Percentiles rank a stretch among this genome's conserved stretches.
Conservation (phyloP, 345 rosid genomes). For the Lepidium didymum region DNA sequence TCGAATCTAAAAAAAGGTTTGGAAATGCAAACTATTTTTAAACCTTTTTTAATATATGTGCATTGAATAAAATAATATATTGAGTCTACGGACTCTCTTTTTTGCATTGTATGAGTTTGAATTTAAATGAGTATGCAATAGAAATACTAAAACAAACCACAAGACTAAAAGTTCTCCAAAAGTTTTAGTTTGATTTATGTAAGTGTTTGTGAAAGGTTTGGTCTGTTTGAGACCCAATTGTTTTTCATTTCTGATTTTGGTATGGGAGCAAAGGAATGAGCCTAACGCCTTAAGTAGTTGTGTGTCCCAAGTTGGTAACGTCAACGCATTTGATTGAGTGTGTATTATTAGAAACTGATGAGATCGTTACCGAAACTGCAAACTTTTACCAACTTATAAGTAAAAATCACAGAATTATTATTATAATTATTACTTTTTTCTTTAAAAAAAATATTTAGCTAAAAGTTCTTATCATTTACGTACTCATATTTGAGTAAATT, state of each 20-base stretch:
- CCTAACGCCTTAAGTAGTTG: background rate
- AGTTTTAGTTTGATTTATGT: background rate
- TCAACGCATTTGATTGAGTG: slow-evolving; percentile 4
- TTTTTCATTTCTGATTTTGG: background rate
- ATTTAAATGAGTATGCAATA: too few relatives aligned
- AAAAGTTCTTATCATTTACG: background rate
- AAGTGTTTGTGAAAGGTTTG: background rate
- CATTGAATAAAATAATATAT: background rate
- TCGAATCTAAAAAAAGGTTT: too few relatives aligned
- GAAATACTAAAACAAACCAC: too few relatives aligned
- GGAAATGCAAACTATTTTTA: too few relatives aligned
- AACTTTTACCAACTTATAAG: background rate
- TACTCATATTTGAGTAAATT: background rate
- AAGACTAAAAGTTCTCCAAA: background rate
- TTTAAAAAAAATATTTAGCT: background rate
- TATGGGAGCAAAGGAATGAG: slow-evolving; percentile 1
- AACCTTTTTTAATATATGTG: too few relatives aligned
- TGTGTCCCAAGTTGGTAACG: slow-evolving; percentile 14
- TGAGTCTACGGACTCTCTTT: background rate
- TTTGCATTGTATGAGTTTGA: too few relatives aligned
- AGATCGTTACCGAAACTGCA: slow-evolving; percentile 1
- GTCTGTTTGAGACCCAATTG: background rate
- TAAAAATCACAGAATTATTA: background rate
- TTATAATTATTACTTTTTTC: background rate
- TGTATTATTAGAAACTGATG: background rate